phyloP scores from a whole-genome alignment of 208 protist species.

The Borovskyia barvae region DNA sequence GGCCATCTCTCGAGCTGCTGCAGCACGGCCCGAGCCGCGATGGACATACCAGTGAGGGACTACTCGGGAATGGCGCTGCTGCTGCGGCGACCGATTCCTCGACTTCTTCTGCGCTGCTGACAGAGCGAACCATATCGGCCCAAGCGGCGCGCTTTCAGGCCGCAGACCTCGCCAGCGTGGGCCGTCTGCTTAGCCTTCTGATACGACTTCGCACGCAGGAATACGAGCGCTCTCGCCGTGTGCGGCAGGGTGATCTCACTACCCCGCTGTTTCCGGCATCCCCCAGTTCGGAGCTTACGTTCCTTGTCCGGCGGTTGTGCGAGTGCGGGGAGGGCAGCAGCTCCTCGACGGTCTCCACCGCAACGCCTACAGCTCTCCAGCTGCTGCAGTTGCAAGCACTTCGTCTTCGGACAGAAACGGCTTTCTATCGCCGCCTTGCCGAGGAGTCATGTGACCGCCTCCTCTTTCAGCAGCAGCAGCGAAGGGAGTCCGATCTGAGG shows the following conservation, averaged over 20 bases:
- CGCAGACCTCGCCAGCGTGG: constrained; percentile 48
- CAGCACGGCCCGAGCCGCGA: background rate
- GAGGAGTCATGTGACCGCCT: constrained; percentile 35
- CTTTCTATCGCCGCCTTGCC: constrained; percentile 49
- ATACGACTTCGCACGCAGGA: constrained; percentile 32
- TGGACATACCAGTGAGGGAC: background rate
- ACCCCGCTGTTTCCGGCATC: background rate
- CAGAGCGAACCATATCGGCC: constrained; percentile 13
- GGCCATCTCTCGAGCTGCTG: constrained; percentile 10
- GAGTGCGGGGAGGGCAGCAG: constrained; percentile 5
- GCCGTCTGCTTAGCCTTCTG: constrained; percentile 33
- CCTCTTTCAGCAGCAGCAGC: background rate
- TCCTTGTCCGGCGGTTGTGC: constrained; percentile 28
- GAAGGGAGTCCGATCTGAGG: constrained; percentile 25
- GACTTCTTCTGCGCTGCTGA: no score
- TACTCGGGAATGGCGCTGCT: background rate
- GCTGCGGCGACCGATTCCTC: constrained; percentile 6
- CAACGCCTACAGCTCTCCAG: constrained; percentile 38
- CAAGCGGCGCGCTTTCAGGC: constrained; percentile 24
- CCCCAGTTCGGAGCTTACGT: constrained; percentile 32
- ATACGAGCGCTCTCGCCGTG: no score
- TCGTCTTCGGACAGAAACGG: constrained; percentile 57
- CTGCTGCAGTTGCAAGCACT: constrained; percentile 73
- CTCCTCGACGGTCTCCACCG: background rate
- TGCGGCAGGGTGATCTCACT: background rate